Evolutionary conservation across 306 rosid species (phyloP), one percentile per base, ranked within the genome.

Genomic region (Lathyrus sativus): DNA sequence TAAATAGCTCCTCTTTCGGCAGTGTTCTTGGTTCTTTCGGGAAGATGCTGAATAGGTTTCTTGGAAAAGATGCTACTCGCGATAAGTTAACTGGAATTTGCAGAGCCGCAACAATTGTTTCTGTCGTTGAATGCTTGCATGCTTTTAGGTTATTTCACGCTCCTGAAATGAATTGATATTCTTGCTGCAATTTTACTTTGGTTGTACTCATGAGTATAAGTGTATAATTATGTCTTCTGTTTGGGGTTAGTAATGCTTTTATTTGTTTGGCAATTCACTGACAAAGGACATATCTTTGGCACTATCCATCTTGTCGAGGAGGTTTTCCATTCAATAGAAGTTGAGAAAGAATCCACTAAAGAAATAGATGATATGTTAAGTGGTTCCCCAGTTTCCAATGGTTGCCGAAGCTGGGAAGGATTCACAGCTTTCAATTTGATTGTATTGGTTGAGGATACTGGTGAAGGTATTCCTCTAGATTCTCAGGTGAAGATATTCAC

Each of bases 1-100:
- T 93, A 22, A 84, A 76, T 75, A 66, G 80, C 5, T 78, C 91
- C 41, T 83, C 95, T 7, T 82, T 89, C 82, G 65, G 79, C 50
- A 78, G 65, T 3, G 62, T 90, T 29, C 83, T 93, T 33, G 61
- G 65, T 59, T 80, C 73, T 43, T 84, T 82, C 33, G 65, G 81
- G 69, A 79, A 78, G 77, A 60, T 86, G 81, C 61, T 88, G 55
- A 79, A 78, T 41, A 57, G 55, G 58, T 79, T 90, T 60, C 81
- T 88, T 22, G 57, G 61, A 46, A 69, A 68, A 66, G 55, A 41
- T 76, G 28, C 63, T 60, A n/a, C 49, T 53, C 13, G 42, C 11
- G 79, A 55, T 5, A 51, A 57, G 70, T 54, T 68, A 31, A 28
- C 11, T 50, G 74, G 77, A 78, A 53, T 65, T 28, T 68, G 43